phyloP scores from a whole-genome alignment of 257 asterid genomes.

The Ballota nigra region DNA sequence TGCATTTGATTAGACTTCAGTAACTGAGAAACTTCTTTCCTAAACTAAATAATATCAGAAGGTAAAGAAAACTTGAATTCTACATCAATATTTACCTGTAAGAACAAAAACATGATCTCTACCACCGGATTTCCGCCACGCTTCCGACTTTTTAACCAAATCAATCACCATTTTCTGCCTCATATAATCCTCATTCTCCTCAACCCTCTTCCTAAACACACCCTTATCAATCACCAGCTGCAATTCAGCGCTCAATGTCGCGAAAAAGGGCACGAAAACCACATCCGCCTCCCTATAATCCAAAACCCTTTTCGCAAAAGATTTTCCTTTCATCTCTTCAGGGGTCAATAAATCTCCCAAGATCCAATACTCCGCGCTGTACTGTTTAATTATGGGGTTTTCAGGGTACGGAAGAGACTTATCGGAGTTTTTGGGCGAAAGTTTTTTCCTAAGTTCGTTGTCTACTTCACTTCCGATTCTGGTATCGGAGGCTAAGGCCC shows the following conservation, averaged over 20 bases:
- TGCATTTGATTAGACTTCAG: background rate
- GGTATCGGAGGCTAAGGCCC: slow-evolving; percentile 59
- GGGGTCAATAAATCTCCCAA: slow-evolving; percentile 74
- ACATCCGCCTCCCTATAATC: slow-evolving; percentile 70
- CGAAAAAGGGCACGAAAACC: slow-evolving; percentile 87
- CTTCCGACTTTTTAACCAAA: slow-evolving; percentile 57
- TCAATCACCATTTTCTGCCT: slow-evolving; percentile 81
- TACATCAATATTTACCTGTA: slow-evolving; percentile 52
- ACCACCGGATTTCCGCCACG: slow-evolving; percentile 93
- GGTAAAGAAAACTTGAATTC: background rate
- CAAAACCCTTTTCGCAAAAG: slow-evolving; percentile 68
- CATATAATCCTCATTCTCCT: slow-evolving; percentile 76
- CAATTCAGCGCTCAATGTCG: slow-evolving; percentile 88
- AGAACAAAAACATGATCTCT: slow-evolving; percentile 90
- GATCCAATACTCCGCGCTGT: slow-evolving; percentile 97
- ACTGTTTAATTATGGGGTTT: slow-evolving; percentile 83
- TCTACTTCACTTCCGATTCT: slow-evolving; percentile 88
- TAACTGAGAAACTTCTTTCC: background rate
- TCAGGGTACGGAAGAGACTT: slow-evolving; percentile 67
- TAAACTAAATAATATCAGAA: background rate
- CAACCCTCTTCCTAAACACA: slow-evolving; percentile 79
- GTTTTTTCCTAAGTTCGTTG: slow-evolving; percentile 59
- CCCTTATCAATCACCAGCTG: slow-evolving; percentile 70
- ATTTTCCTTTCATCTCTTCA: slow-evolving; percentile 39
- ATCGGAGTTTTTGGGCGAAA: slow-evolving; percentile 28